Evolutionary conservation across 2,329 filamentous ascomycete species (phyloP).

Genomic region (Thelonectria blattea): DNA sequence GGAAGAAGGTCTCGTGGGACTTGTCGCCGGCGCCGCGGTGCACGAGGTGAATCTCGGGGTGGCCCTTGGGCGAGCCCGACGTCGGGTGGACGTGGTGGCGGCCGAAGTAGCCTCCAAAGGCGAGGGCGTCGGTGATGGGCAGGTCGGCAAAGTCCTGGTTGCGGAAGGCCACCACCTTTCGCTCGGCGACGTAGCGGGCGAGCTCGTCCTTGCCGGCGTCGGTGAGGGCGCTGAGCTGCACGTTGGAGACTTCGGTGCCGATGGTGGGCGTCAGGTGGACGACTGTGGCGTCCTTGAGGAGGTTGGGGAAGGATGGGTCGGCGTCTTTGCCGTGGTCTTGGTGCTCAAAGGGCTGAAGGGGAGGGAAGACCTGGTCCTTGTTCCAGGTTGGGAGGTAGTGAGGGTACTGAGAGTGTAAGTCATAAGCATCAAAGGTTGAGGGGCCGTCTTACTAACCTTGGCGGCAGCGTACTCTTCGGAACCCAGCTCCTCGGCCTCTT

Average conservation of each 20-base stretch:
- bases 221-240: constrained; percentile 73
- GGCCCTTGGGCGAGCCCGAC: constrained; percentile 74
- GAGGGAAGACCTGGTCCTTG: constrained; percentile 66
- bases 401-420: constrained; percentile 57
- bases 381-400: constrained; percentile 79
- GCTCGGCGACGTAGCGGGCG: constrained; percentile 75
- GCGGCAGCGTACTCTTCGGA: constrained; percentile 30
- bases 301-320: constrained; percentile 70
- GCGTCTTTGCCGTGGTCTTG: constrained; percentile 79
- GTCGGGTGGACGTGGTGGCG: constrained; percentile 83
- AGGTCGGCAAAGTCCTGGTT: constrained; percentile 75
- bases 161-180: constrained; percentile 80
- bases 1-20: constrained; percentile 65
- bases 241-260: constrained; percentile 72
- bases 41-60: constrained; percentile 79
- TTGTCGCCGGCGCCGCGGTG: constrained; percentile 66
- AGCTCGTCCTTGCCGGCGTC: constrained; percentile 77
- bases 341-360: constrained; percentile 73
- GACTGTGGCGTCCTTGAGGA: constrained; percentile 61
- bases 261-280: constrained; percentile 74
- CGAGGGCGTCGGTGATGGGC: constrained; percentile 71
- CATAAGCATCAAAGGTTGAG: background rate
- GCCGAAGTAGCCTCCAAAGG: constrained; percentile 78
- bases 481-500: constrained; percentile 32
- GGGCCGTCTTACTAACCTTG: constrained; percentile 27